Evolutionary conservation across 805 yeast species (phyloP).

Genomic region (Candida hungchunana): DNA sequence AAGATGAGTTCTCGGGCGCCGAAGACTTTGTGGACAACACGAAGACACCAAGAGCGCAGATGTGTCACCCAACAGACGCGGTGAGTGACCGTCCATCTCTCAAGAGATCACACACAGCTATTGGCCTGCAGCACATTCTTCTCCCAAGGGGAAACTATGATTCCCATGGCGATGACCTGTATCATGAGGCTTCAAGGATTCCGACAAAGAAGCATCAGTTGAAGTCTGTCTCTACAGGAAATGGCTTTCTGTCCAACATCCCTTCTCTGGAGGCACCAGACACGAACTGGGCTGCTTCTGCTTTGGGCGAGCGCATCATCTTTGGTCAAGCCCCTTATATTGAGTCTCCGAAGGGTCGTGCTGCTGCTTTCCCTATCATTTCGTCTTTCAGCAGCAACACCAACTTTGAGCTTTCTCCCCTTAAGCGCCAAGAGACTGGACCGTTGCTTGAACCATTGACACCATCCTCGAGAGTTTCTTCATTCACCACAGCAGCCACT

Average conservation of each 20-base stretch:
- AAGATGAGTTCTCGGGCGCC: conserved; percentile 13
- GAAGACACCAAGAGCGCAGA: conserved; percentile 25
- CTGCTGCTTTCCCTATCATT: conserved; percentile 33
- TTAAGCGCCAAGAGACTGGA: conserved; percentile 54
- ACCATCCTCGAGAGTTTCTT: conserved; percentile 37
- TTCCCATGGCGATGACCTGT: conserved; percentile 11
- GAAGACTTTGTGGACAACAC: conserved; percentile 15
- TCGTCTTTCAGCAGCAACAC: conserved; percentile 66
- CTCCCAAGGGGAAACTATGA: conserved; percentile 11
- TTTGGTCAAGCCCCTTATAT: conserved; percentile 26
- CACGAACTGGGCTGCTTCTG: conserved; percentile 39
- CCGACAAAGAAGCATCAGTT: conserved; percentile 23
- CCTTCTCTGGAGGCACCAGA: conserved; percentile 37
- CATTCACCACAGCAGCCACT: conserved; percentile 12
- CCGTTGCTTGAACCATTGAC: conserved; percentile 64
- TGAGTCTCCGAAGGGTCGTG: conserved; percentile 15
- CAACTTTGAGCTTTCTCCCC: conserved; percentile 59
- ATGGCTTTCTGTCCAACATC: conserved; percentile 23
- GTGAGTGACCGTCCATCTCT: conserved; percentile 14
- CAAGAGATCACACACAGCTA: conserved; percentile 26
- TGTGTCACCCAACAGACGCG: conserved; percentile 16
- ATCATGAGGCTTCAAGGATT: conserved; percentile 10
- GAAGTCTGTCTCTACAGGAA: conserved; percentile 14
- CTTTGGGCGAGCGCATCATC: conserved; percentile 34
- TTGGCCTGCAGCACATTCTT: conserved; percentile 25